These are phyloP conservation scores for Termitomyces sp. DNA, from an alignment of 768 basidiomycete species.

Conservation along the genomic window DNA sequence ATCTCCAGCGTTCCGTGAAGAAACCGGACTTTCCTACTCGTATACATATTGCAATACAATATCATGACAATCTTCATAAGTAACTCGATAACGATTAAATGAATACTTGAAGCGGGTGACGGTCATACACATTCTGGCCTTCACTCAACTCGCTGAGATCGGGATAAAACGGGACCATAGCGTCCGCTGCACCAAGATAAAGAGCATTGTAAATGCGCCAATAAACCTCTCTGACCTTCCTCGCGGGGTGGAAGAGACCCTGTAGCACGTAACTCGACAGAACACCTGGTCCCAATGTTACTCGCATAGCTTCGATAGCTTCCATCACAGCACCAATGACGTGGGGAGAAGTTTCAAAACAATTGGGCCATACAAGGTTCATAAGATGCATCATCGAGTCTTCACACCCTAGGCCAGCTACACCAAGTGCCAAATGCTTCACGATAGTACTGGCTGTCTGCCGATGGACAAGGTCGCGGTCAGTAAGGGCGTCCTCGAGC, in stretches of 20 bases:
- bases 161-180: conserved; percentile 94
- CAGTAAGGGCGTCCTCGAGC: conserved; percentile 97
- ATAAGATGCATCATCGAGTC: conserved; percentile 97
- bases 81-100: conserved; percentile 36
- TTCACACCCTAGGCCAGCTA: conserved; percentile 95
- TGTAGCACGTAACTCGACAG: conserved; percentile 90
- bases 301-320: conserved; percentile 95
- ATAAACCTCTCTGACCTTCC: conserved; percentile 96
- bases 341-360: conserved; percentile 97
- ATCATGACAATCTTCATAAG: background rate
- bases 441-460: conserved; percentile 98
- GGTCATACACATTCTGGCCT: conserved; percentile 84
- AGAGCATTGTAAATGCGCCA: conserved; percentile 96
- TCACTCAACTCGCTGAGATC: conserved; percentile 88
- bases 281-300: conserved; percentile 91
- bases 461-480: conserved; percentile 96
- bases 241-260: conserved; percentile 94
- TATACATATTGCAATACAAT: conserved; percentile 8
- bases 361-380: conserved; percentile 99
- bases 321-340: conserved; percentile 99
- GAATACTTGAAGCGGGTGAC: conserved; percentile 80
- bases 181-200: conserved; percentile 86
- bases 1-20: no score
- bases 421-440: conserved; percentile 94
- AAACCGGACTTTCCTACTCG: background rate